phyloP scores from a whole-genome alignment of 1,139 yeast genomes.

The Ogataea hybrid region DNA sequence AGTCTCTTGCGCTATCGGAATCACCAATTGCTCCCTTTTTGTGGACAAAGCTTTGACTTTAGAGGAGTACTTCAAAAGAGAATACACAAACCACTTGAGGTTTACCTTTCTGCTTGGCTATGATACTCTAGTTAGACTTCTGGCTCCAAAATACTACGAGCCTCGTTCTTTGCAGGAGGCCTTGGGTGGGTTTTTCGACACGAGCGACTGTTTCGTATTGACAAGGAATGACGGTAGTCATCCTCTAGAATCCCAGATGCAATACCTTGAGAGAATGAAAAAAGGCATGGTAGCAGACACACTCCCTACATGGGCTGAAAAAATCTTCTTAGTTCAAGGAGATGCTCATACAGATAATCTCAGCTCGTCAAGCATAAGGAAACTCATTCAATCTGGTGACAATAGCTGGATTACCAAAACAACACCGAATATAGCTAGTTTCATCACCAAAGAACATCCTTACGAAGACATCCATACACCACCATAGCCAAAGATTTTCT shows the following conservation, averaged over 20 bases:
- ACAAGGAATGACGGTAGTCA: slow-evolving; percentile 48
- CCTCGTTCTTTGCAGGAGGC: slow-evolving; percentile 47
- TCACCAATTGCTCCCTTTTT: slow-evolving; percentile 64
- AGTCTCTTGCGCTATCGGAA: slow-evolving; percentile 49
- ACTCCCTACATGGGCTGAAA: slow-evolving; percentile 54
- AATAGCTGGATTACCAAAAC: slow-evolving; percentile 36
- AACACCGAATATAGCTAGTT: slow-evolving; percentile 37
- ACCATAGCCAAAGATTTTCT: not conserved
- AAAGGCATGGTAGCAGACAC: slow-evolving; percentile 41
- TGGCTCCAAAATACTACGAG: slow-evolving; percentile 68
- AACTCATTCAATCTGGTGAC: slow-evolving; percentile 24
- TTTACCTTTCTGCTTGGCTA: slow-evolving; percentile 68
- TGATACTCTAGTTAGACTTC: slow-evolving; percentile 71
- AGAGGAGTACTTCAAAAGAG: slow-evolving; percentile 16
- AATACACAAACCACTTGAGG: slow-evolving; percentile 19
- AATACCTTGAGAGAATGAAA: slow-evolving; percentile 41
- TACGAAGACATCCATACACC: slow-evolving; percentile 26
- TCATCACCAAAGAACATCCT: slow-evolving; percentile 37
- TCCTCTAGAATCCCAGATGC: slow-evolving; percentile 28
- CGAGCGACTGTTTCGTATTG: slow-evolving; percentile 55
- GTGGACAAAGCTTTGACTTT: slow-evolving; percentile 55
- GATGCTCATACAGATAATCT: slow-evolving; percentile 40
- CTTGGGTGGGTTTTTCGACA: slow-evolving; percentile 50
- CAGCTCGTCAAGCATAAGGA: slow-evolving; percentile 64
- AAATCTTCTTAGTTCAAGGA: slow-evolving; percentile 41